These are phyloP conservation scores for Aspergillus fischeri DNA, from an alignment of 2,329 filamentous ascomycete species.

Conservation along the genomic window DNA sequence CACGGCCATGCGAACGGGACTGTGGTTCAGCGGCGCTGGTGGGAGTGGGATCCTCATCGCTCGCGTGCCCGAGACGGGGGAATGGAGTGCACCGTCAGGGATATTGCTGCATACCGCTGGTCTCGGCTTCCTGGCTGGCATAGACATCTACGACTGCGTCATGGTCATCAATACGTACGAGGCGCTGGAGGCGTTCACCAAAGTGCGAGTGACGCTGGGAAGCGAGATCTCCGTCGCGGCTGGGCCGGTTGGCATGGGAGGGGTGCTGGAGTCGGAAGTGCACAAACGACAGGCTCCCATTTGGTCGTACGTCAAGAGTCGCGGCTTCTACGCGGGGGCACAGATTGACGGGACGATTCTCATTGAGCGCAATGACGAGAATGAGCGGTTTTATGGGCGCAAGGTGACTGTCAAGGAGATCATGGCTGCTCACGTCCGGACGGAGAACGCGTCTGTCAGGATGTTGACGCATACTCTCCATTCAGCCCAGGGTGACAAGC, in stretches of 20 bases:
- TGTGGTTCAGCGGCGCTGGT: constrained; percentile 89
- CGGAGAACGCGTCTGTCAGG: constrained; percentile 1
- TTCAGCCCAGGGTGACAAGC: constrained; percentile 5
- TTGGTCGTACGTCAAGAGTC: constrained; percentile 82
- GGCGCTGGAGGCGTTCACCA: constrained; percentile 77
- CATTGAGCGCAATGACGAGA: constrained; percentile 77
- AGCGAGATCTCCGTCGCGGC: constrained; percentile 71
- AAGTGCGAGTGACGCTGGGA: constrained; percentile 71
- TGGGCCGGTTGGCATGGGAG: constrained; percentile 73
- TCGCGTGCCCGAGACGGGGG: constrained; percentile 71
- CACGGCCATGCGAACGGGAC: constrained; percentile 86
- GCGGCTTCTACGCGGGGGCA: constrained; percentile 80
- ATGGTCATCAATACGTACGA: constrained; percentile 86
- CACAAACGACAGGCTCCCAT: constrained; percentile 66
- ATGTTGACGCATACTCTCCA: constrained; percentile 4
- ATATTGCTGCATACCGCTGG: constrained; percentile 85
- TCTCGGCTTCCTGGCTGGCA: constrained; percentile 80
- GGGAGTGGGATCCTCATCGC: constrained; percentile 83
- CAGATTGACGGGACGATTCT: constrained; percentile 82
- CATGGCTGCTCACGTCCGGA: constrained; percentile 49
- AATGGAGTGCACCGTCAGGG: constrained; percentile 85
- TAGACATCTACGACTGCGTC: constrained; percentile 93
- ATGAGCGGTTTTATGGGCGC: constrained; percentile 74
- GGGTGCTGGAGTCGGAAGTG: constrained; percentile 63
- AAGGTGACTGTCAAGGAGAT: constrained; percentile 57